Evolutionary conservation across 1,284 basidiomycete genomes (phyloP).

Genomic region (Ceratobasidium sp.): DNA sequence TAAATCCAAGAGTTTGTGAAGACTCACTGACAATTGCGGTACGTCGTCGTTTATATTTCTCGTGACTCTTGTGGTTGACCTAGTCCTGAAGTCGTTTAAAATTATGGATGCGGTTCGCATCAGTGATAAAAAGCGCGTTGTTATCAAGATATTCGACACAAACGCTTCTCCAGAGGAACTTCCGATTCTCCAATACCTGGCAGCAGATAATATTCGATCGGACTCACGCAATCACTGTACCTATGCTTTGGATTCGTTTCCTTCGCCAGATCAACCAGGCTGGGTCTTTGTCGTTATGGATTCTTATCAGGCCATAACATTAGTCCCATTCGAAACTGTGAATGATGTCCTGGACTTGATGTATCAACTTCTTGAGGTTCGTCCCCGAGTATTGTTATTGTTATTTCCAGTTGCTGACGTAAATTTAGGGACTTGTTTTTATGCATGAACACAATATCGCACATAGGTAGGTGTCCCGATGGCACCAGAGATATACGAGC

Average conservation of each 20-base stretch:
- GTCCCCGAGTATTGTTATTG: not conserved
- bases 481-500: not conserved
- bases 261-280: not conserved
- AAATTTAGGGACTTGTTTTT: conserved; percentile 35
- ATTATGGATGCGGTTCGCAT: not conserved
- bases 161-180: conserved; percentile 29
- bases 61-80: not conserved
- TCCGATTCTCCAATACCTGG: conserved; percentile 30
- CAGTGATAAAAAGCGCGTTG: not conserved
- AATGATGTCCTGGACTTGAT: conserved; percentile 32
- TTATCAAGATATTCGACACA: not conserved
- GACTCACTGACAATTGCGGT: not conserved
- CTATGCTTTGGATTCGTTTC: conserved; percentile 22
- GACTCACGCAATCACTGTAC: conserved; percentile 32
- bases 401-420: not conserved
- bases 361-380: conserved; percentile 43
- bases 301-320: not conserved
- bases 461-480: conserved; percentile 23
- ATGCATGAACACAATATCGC: conserved; percentile 42
- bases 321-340: not conserved
- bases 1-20: not conserved
- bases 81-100: not conserved
- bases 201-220: not conserved
- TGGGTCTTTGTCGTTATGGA: conserved; percentile 28
- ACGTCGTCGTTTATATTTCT: not conserved